Evolutionary conservation across 192 early-diverging fungal genomes (phyloP).

Genomic region (Globomyces pollinis-pini): DNA sequence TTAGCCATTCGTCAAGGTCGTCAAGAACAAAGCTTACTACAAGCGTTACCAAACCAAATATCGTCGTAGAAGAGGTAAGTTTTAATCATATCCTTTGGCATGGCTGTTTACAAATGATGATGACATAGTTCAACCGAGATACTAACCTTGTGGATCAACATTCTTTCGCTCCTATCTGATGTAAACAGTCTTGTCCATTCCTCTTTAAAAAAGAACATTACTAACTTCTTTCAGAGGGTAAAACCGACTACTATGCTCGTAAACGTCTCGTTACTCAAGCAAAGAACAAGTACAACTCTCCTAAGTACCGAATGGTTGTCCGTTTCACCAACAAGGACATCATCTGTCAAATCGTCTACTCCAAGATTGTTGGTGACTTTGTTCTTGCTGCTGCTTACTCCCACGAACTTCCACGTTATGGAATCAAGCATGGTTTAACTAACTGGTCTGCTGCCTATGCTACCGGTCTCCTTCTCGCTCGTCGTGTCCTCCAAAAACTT

Average conservation of each 20-base stretch:
- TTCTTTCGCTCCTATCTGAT: constrained; percentile 92
- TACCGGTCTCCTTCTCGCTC: constrained; percentile 94
- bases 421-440: constrained; percentile 97
- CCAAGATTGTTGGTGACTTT: constrained; percentile 96
- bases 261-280: constrained; percentile 98
- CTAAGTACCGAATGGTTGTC: constrained; percentile 99
- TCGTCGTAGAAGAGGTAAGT: constrained; percentile 92
- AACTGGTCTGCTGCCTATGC: constrained; percentile 99
- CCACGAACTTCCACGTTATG: constrained; percentile 93
- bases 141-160: constrained; percentile 43
- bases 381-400: constrained; percentile 92
- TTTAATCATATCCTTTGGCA: too few species aligned
- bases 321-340: constrained; percentile 99
- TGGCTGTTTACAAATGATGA: constrained; percentile 46
- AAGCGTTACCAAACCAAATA: constrained; percentile 99
- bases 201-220: not conserved
- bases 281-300: constrained; percentile 99
- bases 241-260: constrained; percentile 99
- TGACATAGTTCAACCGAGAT: constrained; percentile 76
- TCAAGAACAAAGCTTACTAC: constrained; percentile 99
- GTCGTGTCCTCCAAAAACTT: constrained; percentile 92
- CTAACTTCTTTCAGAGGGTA: constrained; percentile 90
- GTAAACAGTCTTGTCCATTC: too few species aligned
- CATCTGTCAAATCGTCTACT: constrained; percentile 93
- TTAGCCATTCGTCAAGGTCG: constrained; percentile 58